These are phyloP conservation scores for Malus hybrid DNA, from an alignment of 331 rosid genomes.

Conservation along the genomic window DNA sequence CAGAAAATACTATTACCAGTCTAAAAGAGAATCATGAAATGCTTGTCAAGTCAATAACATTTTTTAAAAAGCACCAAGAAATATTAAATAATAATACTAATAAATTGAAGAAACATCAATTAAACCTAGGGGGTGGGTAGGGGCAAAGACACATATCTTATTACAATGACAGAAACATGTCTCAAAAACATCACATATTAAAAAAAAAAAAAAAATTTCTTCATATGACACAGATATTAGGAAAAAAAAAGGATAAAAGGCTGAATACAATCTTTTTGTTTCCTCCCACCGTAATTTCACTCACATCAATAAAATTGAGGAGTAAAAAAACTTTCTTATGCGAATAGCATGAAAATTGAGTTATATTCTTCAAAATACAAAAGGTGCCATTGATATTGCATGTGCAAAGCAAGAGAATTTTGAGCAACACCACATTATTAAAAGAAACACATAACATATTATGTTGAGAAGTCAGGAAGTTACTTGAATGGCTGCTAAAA, in stretches of 20 bases:
- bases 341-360: background rate
- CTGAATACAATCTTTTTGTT: background rate
- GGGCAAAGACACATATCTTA: background rate
- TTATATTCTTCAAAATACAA: background rate
- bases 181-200: background rate
- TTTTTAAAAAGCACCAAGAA: background rate
- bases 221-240: background rate
- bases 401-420: constrained; percentile 2
- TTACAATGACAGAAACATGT: background rate
- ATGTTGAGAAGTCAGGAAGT: constrained; percentile 27
- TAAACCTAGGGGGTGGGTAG: background rate
- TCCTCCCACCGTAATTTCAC: background rate
- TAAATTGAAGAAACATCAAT: background rate
- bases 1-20: constrained; percentile 10
- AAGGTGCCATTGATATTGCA: background rate
- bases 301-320: background rate
- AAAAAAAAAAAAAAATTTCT: background rate
- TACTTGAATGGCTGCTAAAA: constrained; percentile 98
- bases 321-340: background rate
- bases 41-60: background rate
- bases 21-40: background rate
- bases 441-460: background rate
- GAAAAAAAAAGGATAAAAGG: background rate
- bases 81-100: background rate
- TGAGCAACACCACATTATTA: constrained; percentile 9